These are phyloP conservation scores for Herpetospermum pedunculosum DNA, from an alignment of 306 rosid species.

Conservation along the genomic window DNA sequence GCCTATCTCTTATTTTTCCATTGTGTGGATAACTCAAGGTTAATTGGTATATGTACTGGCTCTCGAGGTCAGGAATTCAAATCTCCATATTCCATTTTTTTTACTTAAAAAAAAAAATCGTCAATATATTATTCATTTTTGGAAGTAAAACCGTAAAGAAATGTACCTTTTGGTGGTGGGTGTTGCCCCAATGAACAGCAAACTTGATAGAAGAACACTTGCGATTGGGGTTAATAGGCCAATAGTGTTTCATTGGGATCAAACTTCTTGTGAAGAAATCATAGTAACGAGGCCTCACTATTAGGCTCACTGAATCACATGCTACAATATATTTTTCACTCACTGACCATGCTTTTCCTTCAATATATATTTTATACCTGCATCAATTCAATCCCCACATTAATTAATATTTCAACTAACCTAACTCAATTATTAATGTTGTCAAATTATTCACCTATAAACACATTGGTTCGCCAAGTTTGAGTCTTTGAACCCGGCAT, in stretches of 20 bases:
- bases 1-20: too few species aligned
- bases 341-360: slow-evolving; percentile 98
- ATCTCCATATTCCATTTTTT: too few species aligned
- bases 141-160: neutral
- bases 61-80: too few species aligned
- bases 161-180: slow-evolving; percentile 36
- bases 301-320: slow-evolving; percentile 60
- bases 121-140: too few species aligned
- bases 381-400: neutral
- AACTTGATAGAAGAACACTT: slow-evolving; percentile 48
- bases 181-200: slow-evolving; percentile 90
- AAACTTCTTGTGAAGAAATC: slow-evolving; percentile 84
- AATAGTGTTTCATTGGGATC: slow-evolving; percentile 62
- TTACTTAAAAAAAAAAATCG: too few species aligned
- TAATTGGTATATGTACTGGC: too few species aligned
- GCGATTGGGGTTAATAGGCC: slow-evolving; percentile 81
- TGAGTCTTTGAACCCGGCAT: slow-evolving; percentile 28
- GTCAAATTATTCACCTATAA: slow-evolving; percentile 15
- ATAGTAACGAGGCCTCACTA: slow-evolving; percentile 68
- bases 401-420: neutral
- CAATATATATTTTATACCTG: slow-evolving; percentile 84
- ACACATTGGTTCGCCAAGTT: slow-evolving; percentile 28
- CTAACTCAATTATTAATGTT: neutral
- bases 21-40: too few species aligned
- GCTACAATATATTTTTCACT: slow-evolving; percentile 86